Conservation (phyloP, 805 yeast species). For the Vanderwaltozyma verrucispora region DNA sequence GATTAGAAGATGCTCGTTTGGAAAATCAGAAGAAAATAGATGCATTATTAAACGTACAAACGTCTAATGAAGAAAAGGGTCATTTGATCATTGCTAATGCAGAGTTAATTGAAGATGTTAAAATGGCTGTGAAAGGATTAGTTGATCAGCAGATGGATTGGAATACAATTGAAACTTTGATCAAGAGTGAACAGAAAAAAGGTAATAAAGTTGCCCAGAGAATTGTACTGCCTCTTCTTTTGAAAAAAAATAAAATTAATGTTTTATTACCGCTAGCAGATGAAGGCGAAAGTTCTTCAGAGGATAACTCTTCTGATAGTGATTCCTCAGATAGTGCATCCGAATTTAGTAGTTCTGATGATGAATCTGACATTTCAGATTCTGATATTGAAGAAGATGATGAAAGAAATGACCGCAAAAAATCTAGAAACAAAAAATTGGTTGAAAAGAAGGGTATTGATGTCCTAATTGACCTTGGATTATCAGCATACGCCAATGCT, state of each 20-base stretch:
- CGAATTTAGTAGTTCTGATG: conserved; percentile 19
- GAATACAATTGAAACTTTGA: conserved; percentile 73
- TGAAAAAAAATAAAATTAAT: conserved; percentile 57
- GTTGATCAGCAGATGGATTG: conserved; percentile 87
- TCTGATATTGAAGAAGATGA: conserved; percentile 9
- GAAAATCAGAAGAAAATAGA: conserved; percentile 66
- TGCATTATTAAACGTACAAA: conserved; percentile 52
- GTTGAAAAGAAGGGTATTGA: conserved; percentile 26
- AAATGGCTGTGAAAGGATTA: conserved; percentile 51
- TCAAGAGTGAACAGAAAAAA: conserved; percentile 56
- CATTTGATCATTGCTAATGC: conserved; percentile 61
- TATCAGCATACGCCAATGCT: conserved; percentile 85
- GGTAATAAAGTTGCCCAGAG: conserved; percentile 53
- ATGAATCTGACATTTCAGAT: conserved; percentile 9
- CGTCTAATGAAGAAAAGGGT: conserved; percentile 56
- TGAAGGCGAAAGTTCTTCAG: conserved; percentile 26
- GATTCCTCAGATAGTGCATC: conserved; percentile 24
- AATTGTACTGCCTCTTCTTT: conserved; percentile 58
- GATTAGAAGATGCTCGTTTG: conserved; percentile 61
- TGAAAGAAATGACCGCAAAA: conserved; percentile 2
- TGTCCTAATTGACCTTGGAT: conserved; percentile 54
- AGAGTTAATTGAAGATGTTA: conserved; percentile 62
- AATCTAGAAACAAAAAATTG: conserved; percentile 4
- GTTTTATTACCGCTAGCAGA: conserved; percentile 37
- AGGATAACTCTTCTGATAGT: too few species aligned